Base-by-base conservation (phyloP, 192 early-diverging fungal species). In the Ambispora gerdemannii region DNA sequence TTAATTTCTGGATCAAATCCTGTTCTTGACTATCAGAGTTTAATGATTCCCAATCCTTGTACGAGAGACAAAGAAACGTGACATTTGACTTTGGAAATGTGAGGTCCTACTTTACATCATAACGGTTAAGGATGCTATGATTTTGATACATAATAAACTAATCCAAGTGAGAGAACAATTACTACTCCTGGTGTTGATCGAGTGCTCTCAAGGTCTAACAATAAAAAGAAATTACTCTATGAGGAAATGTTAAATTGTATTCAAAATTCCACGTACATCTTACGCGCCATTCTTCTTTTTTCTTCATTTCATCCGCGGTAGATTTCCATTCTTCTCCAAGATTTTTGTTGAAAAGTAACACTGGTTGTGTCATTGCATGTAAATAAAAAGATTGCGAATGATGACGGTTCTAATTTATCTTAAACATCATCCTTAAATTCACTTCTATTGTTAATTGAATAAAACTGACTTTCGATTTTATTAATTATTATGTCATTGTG, bases 41-140 rank as follows among this genome's bases (percentile, higher is more conserved):
- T 20, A 27, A 38, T 27, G 6, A 28, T 3, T 47, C 25, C 68
- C 65, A 52, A 33, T 58, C 24, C 6, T 70, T 34, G 22, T 47
- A 19, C 2, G 19, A 25, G 28, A 70, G 50, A 10, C 68, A 60
- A 11, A 70, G 0, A 20, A 70, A 70, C 15, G 68, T 70, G 20
- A 60, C 60, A 70, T 60, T 70, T 31, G 68, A 17, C 24, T 60
- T 70, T 24, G 56, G 53, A 25, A 70, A 70, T 19, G 68, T 70
- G 3, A 70, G 38, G 8, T 70, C 68, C 68, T 70, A 22, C 25
- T 8, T 10, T 15, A 20, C 28, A 50, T 25, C 0, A 2, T 35
- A 35, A 53, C 24, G 13, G n/a, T 3, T 53, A 25, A 8, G 6
- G 25, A 0, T 34, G 33, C 7, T 4, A 32, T 31, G 22, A 28